Percentiles rank a stretch among this genome's conserved stretches.
Conservation (phyloP, 179 eudicot genomes). For the Spergularia azorica region DNA sequence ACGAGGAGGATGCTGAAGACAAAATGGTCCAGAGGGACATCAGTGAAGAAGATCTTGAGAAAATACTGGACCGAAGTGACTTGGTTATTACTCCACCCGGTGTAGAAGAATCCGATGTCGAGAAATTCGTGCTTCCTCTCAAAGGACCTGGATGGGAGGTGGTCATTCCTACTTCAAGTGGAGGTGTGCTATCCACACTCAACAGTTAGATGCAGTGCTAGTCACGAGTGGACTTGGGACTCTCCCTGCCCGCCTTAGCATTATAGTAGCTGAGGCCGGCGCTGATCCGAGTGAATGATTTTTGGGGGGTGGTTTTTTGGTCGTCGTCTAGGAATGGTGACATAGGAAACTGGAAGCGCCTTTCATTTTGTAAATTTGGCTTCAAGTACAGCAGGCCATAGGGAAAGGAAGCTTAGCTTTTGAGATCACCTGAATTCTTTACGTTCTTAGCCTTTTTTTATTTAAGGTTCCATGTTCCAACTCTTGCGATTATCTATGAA, state of each 20-base stretch:
- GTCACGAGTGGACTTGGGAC: slow-evolving; percentile 13
- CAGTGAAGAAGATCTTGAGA: slow-evolving; percentile 80
- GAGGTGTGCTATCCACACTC: slow-evolving; percentile 82
- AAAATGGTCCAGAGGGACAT: slow-evolving; percentile 81
- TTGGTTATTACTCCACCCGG: slow-evolving; percentile 34
- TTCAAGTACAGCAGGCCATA: slow-evolving; percentile 22
- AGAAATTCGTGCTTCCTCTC: slow-evolving; percentile 51
- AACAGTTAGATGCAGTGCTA: slow-evolving; percentile 40
- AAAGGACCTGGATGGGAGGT: slow-evolving; percentile 99
- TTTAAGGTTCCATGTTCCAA: slow-evolving; percentile 12
- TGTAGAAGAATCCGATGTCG: slow-evolving; percentile 31
- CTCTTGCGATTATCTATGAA: not conserved
- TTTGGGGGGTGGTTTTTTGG: not conserved
- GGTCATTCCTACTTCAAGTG: slow-evolving; percentile 63
- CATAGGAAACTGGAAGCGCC: slow-evolving; percentile 19
- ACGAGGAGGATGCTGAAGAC: slow-evolving; percentile 78
- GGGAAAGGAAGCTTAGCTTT: slow-evolving; percentile 35
- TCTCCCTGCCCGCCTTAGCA: not conserved
- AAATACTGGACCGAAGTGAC: slow-evolving; percentile 78
- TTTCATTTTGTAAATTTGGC: slow-evolving; percentile 37
- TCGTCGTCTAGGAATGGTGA: not conserved
- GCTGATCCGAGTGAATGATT: not conserved
- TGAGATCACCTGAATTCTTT: slow-evolving; percentile 11
- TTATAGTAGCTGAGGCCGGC: not conserved
- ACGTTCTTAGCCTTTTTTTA: not conserved